These are phyloP conservation scores for Citrullus amarus DNA, from an alignment of 306 rosid genomes.

Conservation along the genomic window DNA sequence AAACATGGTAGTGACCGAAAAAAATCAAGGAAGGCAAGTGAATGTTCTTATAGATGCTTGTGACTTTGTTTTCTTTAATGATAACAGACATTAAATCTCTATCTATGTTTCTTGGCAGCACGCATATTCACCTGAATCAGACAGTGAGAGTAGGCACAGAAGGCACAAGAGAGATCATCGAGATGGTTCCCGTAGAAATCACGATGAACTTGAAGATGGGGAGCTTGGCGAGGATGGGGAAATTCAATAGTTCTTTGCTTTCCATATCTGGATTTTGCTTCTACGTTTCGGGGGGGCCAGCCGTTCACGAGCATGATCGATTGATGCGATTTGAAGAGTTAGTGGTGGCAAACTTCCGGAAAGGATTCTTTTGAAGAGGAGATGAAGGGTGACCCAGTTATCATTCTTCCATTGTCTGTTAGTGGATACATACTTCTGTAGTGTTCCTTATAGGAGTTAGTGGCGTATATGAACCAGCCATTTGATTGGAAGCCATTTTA, in stretches of 20 bases:
- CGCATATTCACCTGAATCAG: conserved; percentile 88
- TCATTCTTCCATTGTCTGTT: conserved; percentile 1
- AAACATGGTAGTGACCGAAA: conserved; percentile 90
- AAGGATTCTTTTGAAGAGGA: neutral
- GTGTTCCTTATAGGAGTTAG: neutral
- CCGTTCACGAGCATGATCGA: neutral
- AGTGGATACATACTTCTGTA: conserved; percentile 1
- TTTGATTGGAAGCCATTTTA: neutral
- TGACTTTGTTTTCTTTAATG: neutral
- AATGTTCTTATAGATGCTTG: neutral
- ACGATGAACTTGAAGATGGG: conserved; percentile 91
- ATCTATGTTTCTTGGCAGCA: conserved; percentile 39
- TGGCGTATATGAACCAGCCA: conserved; percentile 6
- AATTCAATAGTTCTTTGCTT: conserved; percentile 23
- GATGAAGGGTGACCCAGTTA: neutral
- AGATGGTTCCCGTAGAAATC: conserved; percentile 49
- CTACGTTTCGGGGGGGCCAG: conserved; percentile 3
- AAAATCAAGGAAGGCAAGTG: conserved; percentile 67
- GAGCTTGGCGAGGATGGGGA: conserved; percentile 92
- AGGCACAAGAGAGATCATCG: conserved; percentile 87
- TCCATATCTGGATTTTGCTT: neutral
- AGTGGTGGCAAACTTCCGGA: neutral
- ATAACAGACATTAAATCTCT: conserved; percentile 9
- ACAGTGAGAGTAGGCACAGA: conserved; percentile 65
- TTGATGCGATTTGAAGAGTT: neutral